Evolutionary conservation across 345 rosid genomes (phyloP), one percentile per base, ranked within the genome.

Genomic region (Salix udensis): DNA sequence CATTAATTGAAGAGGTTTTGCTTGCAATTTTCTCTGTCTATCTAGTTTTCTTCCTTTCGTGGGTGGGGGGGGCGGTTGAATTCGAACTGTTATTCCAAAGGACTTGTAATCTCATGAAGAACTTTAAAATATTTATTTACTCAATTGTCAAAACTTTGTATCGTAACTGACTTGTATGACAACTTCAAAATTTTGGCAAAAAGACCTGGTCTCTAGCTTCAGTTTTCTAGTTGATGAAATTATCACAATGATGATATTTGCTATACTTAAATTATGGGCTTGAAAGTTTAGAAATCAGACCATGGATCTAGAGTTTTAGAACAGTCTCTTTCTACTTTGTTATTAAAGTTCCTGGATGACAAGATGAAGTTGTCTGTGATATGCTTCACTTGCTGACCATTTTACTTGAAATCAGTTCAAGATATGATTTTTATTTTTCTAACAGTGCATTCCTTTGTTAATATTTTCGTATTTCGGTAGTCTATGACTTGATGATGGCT

Each of bases 401-500:
- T 50, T 50, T 50, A 50, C 55, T 50, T 5, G 55, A 18, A 15
- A 50, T 15, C 21, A 50, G 53, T 50, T 50, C 53, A 5, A 16
- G 55, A 50, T 50, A 50, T 50, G 55, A 50, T 50, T 50, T 50
- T 50, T 40, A 40, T 48, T 50, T 50, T 50, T 16, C 55, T 2
- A 50, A 5, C 55, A 50, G 8, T 64, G 16, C 15, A 11, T 64
- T 64, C 13, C 16, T 64, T 64, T 64, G 6, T 8, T 64, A 13
- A 23, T 64, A 11, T 23, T 72, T 34, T 21, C 14, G 13, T 10
- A 40, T 40, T 40, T 40, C 44, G 11, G 6, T 53, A 21, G 11
- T 55, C 14, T 46, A 2, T 18, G 66, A 72, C 61, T 67, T 37
- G 72, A 6, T 73, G 66, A 61, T 71, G 58, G 34, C 50, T 76